A percentile compares a stretch with the other conserved stretches of the same genome.
Conservation (phyloP, 148 eudicot species). For the Agrostemma githago region DNA sequence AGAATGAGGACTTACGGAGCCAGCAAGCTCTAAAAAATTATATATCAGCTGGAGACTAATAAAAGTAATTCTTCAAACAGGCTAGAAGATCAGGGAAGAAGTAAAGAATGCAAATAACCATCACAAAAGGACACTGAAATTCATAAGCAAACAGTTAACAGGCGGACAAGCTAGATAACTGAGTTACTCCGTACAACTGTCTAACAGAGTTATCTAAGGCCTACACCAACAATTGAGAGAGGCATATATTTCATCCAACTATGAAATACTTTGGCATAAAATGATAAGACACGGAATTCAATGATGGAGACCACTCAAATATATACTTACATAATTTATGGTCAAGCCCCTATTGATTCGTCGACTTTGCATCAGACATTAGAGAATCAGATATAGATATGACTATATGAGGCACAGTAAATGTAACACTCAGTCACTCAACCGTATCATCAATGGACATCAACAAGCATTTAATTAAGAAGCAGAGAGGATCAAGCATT, state of each 20-base stretch:
- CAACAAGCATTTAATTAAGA: background rate
- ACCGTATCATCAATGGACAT: background rate
- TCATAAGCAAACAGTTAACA: background rate
- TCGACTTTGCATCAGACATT: background rate
- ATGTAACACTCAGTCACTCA: background rate
- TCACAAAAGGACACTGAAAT: background rate
- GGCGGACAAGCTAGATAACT: background rate
- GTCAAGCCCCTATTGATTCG: background rate
- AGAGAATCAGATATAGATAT: background rate
- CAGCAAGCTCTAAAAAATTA: background rate
- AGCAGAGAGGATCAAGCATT: constrained; percentile 6
- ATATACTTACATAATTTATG: background rate
- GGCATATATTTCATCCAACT: constrained; percentile 4
- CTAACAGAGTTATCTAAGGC: background rate
- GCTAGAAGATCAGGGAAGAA: background rate
- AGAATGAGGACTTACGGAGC: background rate
- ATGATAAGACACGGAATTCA: background rate
- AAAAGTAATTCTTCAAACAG: background rate
- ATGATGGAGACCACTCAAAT: background rate
- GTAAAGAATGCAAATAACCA: background rate
- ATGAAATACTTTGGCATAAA: background rate
- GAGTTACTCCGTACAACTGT: background rate
- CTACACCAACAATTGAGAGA: background rate
- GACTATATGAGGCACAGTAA: too few relatives aligned
- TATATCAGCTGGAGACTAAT: background rate